Percentiles rank a stretch among this genome's conserved stretches.
Conservation (phyloP, 345 rosid species). For the Schrenkiella parvula region DNA sequence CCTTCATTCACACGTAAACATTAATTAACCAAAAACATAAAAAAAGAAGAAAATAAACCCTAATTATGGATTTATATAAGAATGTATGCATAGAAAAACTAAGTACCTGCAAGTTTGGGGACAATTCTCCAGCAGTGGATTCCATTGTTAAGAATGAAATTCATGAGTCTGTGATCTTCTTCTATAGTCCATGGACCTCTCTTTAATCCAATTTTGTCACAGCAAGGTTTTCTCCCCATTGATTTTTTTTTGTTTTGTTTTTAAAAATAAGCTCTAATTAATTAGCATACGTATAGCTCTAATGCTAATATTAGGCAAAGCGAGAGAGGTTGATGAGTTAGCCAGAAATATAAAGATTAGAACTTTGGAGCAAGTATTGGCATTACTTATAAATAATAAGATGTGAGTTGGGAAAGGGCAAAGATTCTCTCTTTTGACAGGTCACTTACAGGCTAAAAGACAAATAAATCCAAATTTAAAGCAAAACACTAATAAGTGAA, state of each 20-base stretch:
- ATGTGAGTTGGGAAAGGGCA: conserved; percentile 28
- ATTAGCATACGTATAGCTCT: background rate
- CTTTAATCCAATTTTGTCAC: conserved; percentile 87
- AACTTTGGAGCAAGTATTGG: conserved; percentile 26
- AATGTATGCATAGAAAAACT: background rate
- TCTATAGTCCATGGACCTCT: conserved; percentile 98
- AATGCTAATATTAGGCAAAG: background rate
- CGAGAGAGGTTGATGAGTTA: conserved; percentile 6
- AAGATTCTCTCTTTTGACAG: conserved; percentile 36
- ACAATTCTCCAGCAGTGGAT: conserved; percentile 94
- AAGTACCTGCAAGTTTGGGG: conserved; percentile 88
- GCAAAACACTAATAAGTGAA: conserved; percentile 24
- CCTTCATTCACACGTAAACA: conserved; percentile 41
- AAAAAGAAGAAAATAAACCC: background rate
- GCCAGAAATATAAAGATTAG: conserved; percentile 22
- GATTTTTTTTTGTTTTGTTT: background rate
- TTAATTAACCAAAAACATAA: background rate
- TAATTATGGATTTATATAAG: background rate
- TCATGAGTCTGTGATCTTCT: conserved; percentile 90
- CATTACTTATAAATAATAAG: conserved; percentile 29
- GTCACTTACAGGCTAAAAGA: conserved; percentile 38
- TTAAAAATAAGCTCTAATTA: background rate
- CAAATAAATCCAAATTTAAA: conserved; percentile 27
- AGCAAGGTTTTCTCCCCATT: conserved; percentile 87
- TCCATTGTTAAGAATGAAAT: conserved; percentile 81